Conservation (phyloP, 1,284 basidiomycete genomes). For the Volvariella volvacea region DNA sequence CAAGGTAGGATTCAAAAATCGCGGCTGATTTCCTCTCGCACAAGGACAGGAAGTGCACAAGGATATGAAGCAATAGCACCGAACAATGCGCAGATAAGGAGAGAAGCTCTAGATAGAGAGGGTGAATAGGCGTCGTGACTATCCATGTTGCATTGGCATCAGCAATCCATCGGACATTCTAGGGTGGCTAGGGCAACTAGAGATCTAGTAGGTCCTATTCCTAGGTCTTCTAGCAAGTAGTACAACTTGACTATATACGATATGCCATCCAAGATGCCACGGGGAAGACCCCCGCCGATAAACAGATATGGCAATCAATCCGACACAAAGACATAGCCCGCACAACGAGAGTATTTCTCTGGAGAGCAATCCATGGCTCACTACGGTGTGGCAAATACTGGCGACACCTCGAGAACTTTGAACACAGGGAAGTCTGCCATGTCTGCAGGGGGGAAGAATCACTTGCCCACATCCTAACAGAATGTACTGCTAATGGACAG, state of each 20-base stretch:
- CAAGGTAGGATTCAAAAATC: no score
- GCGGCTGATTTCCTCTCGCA: no score
- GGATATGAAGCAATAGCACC: no score
- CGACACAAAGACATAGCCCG: constrained; percentile 16
- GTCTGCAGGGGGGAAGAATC: constrained; percentile 19
- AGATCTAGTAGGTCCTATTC: no score
- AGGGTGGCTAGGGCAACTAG: no score
- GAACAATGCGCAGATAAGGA: no score
- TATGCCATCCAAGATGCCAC: neutral
- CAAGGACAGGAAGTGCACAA: no score
- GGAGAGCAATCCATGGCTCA: constrained; percentile 23
- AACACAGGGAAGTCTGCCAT: constrained; percentile 17
- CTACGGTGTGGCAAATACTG: constrained; percentile 24
- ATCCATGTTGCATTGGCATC: no score
- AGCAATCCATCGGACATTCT: no score
- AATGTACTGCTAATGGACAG: constrained; percentile 18
- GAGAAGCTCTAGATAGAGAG: no score
- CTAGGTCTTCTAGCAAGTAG: no score
- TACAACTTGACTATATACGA: constrained; percentile 5
- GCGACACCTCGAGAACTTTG: constrained; percentile 16
- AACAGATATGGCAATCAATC: constrained; percentile 17
- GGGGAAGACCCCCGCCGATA: constrained; percentile 9
- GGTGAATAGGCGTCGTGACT: no score
- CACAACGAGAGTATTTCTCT: constrained; percentile 22
- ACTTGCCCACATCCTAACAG: constrained; percentile 26